These are phyloP conservation scores for Diaporthe aspalathi DNA, from an alignment of 2,329 filamentous ascomycete species.

Conservation along the genomic window DNA sequence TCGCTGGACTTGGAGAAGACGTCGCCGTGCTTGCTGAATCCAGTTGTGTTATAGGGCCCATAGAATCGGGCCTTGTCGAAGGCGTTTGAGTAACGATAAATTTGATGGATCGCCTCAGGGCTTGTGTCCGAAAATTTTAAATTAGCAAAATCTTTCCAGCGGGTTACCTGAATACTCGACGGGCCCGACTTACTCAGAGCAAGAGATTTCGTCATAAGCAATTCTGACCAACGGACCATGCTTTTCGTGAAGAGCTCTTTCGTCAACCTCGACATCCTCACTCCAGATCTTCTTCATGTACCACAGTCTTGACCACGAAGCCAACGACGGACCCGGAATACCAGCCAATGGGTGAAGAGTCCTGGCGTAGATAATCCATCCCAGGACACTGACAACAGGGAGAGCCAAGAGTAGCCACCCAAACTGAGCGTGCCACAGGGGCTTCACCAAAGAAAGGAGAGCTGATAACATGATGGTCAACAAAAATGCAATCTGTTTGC, in stretches of 20 bases:
- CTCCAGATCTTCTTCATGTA: not conserved
- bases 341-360: not conserved
- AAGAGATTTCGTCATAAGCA: not conserved
- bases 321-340: not conserved
- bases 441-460: not conserved
- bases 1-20: not conserved
- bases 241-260: not conserved
- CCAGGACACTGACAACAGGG: not conserved
- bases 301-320: not conserved
- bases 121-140: not conserved
- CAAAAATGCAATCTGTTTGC: not conserved
- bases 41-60: not conserved
- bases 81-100: not conserved
- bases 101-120: not conserved
- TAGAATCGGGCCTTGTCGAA: not conserved
- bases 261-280: not conserved
- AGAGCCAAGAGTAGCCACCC: not conserved
- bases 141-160: not conserved
- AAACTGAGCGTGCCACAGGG: not conserved
- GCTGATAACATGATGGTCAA: not conserved
- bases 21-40: slow-evolving; percentile 8
- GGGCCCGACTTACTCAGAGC: not conserved
- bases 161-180: not conserved
- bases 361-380: not conserved
- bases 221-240: slow-evolving; percentile 4